Base-by-base conservation (phyloP, 75 land plant species). In the Pinus albicaulis region DNA sequence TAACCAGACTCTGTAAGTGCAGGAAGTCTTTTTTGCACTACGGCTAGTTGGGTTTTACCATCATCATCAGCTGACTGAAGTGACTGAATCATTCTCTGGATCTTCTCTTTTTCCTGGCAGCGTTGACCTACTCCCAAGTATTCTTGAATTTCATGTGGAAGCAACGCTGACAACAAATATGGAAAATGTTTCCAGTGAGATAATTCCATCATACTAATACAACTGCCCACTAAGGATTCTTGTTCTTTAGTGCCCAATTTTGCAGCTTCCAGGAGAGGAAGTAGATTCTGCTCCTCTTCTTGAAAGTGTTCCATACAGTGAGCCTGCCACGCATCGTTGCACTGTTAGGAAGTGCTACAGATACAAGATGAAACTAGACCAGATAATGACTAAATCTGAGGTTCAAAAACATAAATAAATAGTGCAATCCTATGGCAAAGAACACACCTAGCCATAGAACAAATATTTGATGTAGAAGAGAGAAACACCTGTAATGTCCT, bases 231-330 rank as follows among this genome's bases (percentile, higher is more conserved):
- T 78, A 85, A 65, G n/a, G 65, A 64, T 65, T 83, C 78, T 64
- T 90, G 88, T 63, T 86, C 83, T 68, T 76, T 78, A 58, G 44
- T 84, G 36, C 82, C 83, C 69, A 84, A 36, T n/a, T 83, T 89
- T 14, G 82, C 87, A 3, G 88, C 87, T 60, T 89, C 90, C 65
- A 95, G 81, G 76, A 89, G 74, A 19, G 96, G 93, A 55, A 95
- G 86, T 15, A 92, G 79, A 55, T 89, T 81, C 44, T 55, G 76
- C 77, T 95, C 98, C 79, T 95, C 98, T 64, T 90, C 96, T 57
- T 83, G 56, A 79, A 92, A 93, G 61, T 95, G 98, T 41, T 93
- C 84, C 72, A 77, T 82, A 57, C 77, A 87, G 78, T 92, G 77
- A 36, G 74, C 84, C 98, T 94, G 86, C 19, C 34, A 59, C 55